Conservation (phyloP, 208 protist species). For the Leishmania braziliensis region DNA sequence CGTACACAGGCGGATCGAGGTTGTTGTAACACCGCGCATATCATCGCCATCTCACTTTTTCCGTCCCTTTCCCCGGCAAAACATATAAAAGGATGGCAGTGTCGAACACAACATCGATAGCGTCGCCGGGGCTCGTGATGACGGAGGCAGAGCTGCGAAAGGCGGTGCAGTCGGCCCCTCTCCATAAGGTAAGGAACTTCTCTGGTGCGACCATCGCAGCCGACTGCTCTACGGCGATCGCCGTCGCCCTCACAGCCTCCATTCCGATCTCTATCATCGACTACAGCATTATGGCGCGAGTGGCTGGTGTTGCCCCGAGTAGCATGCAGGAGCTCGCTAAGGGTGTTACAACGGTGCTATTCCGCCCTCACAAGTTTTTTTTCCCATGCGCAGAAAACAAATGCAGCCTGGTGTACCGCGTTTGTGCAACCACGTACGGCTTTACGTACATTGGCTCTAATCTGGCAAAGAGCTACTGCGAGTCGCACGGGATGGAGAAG, state of each 20-base stretch:
- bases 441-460: conserved; percentile 84
- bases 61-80: not conserved
- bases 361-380: conserved; percentile 86
- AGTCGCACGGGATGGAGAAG: conserved; percentile 60
- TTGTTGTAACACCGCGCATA: not conserved
- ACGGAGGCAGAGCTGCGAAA: conserved; percentile 39
- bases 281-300: conserved; percentile 89
- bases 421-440: conserved; percentile 68
- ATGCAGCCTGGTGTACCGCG: conserved; percentile 70
- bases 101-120: not conserved
- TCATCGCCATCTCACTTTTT: not conserved
- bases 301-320: conserved; percentile 76
- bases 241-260: conserved; percentile 68
- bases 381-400: conserved; percentile 86
- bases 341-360: conserved; percentile 64
- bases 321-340: conserved; percentile 66
- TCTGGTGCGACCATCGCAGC: conserved; percentile 46
- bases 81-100: not conserved
- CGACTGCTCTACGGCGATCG: conserved; percentile 67
- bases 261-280: conserved; percentile 90
- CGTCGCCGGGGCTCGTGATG: conserved; percentile 10
- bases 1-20: not conserved
- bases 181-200: conserved; percentile 66
- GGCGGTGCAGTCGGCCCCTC: conserved; percentile 27
- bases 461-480: conserved; percentile 79